Evolutionary conservation across 116 monocot genomes (phyloP).

Genomic region (Trichopus zeylanicus): DNA sequence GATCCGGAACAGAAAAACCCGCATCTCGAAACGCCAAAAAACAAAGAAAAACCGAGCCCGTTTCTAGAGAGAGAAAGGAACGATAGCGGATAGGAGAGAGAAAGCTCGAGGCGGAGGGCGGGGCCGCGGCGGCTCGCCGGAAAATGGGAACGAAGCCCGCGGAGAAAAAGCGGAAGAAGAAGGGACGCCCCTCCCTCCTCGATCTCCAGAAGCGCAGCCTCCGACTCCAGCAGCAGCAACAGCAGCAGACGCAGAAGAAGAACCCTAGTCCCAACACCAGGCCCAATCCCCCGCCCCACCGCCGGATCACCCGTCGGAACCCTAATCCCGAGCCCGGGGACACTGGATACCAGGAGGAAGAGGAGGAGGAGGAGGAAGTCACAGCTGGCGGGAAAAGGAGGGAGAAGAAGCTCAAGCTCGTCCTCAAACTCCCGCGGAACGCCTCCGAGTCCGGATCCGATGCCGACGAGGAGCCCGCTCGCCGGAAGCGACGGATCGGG

Average conservation of each 20-base stretch:
- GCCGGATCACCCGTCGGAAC: slow-evolving; percentile 33
- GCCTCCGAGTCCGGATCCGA: slow-evolving; percentile 12
- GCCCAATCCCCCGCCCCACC: slow-evolving; percentile 8
- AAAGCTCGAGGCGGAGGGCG: background rate
- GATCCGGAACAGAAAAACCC: background rate
- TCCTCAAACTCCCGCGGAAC: slow-evolving; percentile 29
- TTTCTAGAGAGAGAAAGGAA: slow-evolving; percentile 8
- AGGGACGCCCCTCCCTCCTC: slow-evolving; percentile 40
- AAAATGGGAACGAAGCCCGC: slow-evolving; percentile 11
- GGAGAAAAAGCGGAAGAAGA: slow-evolving; percentile 44
- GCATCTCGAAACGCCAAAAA: background rate
- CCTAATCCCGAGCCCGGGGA: slow-evolving; percentile 7
- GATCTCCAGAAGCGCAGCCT: slow-evolving; percentile 39
- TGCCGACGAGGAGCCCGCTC: background rate
- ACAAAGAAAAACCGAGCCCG: background rate
- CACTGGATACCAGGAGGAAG: slow-evolving; percentile 13
- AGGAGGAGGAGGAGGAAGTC: slow-evolving; percentile 29
- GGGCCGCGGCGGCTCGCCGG: background rate
- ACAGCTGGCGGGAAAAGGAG: slow-evolving; percentile 14
- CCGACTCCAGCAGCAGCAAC: slow-evolving; percentile 20
- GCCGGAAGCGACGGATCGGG: slow-evolving; percentile 6
- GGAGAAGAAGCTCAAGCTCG: slow-evolving; percentile 73
- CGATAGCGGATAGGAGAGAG: slow-evolving; percentile 12
- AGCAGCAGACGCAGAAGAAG: slow-evolving; percentile 14
- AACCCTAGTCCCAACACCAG: slow-evolving; percentile 12